A percentile compares a stretch with the other conserved stretches of the same genome.
phyloP scores from a whole-genome alignment of 805 yeast species.

The Metschnikowia drakensbergensis region DNA sequence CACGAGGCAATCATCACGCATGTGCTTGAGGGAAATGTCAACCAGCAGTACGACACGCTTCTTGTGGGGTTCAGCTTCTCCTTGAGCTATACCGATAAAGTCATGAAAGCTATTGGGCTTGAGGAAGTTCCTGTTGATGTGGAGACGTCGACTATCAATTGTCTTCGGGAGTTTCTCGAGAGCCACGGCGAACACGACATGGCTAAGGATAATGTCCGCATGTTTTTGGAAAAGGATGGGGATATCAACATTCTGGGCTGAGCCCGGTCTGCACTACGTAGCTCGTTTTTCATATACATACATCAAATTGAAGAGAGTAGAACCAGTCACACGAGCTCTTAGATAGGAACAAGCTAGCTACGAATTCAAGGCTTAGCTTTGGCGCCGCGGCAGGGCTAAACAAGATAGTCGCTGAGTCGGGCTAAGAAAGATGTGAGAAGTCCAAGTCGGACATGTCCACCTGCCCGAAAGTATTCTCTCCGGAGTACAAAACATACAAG shows the following conservation, averaged over 20 bases:
- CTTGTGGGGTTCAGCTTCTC: conserved; percentile 11
- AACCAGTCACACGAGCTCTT: conserved; percentile 3
- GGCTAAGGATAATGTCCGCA: conserved; percentile 7
- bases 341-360: neutral
- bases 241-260: conserved; percentile 4
- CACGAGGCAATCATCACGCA: conserved; percentile 3
- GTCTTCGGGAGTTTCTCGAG: conserved; percentile 7
- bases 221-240: conserved; percentile 14
- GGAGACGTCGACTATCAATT: conserved; percentile 4
- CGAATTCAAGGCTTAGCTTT: neutral
- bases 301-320: neutral
- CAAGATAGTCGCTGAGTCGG: neutral
- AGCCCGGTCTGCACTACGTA: neutral
- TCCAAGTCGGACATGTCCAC: conserved; percentile 21
- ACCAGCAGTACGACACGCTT: conserved; percentile 11
- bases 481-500: conserved; percentile 90
- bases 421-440: conserved; percentile 11
- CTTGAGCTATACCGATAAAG: conserved; percentile 7
- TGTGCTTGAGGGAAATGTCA: conserved; percentile 8
- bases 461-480: conserved; percentile 94
- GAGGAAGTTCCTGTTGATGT: neutral
- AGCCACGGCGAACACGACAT: conserved; percentile 6
- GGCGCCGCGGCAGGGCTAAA: neutral
- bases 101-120: conserved; percentile 9
- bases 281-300: neutral